Evolutionary conservation across 176 grass and related monocot genomes (phyloP), one percentile per base, ranked within the genome.

Genomic region (Ensete ventricosum): DNA sequence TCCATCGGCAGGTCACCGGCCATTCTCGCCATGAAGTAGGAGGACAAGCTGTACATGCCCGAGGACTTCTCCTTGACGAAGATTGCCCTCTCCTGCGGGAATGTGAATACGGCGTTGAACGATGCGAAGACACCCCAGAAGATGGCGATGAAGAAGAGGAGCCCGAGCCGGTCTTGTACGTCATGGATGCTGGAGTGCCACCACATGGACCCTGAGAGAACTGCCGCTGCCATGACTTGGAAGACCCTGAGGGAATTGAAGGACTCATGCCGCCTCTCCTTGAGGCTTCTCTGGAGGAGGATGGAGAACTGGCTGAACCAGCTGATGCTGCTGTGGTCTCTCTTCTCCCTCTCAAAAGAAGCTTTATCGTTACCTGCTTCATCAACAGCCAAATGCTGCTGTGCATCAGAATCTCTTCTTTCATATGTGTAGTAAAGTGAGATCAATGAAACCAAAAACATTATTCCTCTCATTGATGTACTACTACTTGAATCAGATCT

Each of bases 61-160:
- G 96, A 94, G 0, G 88, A 79, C 23, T 84, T 84, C 69, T 99
- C 96, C 8, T 92, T 86, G 0, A 81, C 65, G 0, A 99, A 88
- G 2, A 99, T 81, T 0, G 91, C 91, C 0, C 88, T 76, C 52
- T 99, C 91, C 57, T 88, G 87, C n/a, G 91, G 96, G 86, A 99
- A 99, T 0, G 96, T 84, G 83, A 99, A 99, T 0, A 99, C 96
- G 22, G 88, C 78, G 77, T 99, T 99, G 90, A 99, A 99, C 63
- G 91, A 95, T 25, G 96, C 91, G 80, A 99, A 99, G 52, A 99
- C 96, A 5, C 96, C 96, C 96, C 96, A 99, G 83, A 99, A 99
- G 81, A 99, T 99, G 86, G 96, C 87, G 51, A 99, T 69, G 88
- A 99, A 99, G 82, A 99, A 99, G 86, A 99, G 91, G 8, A 99